Conservation (phyloP, 192 early-diverging fungal genomes). For the Coemansia sp. region DNA sequence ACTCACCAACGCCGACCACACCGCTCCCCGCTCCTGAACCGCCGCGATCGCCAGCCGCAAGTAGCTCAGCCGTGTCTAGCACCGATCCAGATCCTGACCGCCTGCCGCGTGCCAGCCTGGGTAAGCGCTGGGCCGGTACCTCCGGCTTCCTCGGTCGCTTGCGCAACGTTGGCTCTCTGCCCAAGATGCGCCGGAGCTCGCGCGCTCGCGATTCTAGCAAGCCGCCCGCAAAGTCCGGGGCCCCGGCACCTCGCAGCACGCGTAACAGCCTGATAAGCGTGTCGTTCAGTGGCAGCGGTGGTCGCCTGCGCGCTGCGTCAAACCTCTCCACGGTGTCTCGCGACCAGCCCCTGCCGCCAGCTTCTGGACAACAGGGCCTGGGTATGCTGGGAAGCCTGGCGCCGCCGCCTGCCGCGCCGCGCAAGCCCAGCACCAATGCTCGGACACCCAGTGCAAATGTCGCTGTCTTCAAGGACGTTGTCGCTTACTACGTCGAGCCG, state of each 20-base stretch:
- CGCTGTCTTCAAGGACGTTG: constrained; percentile 40
- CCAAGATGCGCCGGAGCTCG: constrained; percentile 25
- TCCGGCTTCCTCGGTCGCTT: constrained; percentile 33
- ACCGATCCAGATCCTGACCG: background rate
- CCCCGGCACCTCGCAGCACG: constrained; percentile 6
- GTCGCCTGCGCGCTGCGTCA: constrained; percentile 18
- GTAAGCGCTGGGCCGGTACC: constrained; percentile 16
- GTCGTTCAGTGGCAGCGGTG: constrained; percentile 7
- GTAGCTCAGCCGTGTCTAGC: constrained; percentile 1
- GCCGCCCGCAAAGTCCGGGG: background rate
- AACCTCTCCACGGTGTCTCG: constrained; percentile 12
- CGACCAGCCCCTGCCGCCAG: background rate
- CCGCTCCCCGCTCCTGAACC: background rate
- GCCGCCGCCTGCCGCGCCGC: background rate
- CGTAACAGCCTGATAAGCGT: constrained; percentile 13
- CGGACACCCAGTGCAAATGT: constrained; percentile 21
- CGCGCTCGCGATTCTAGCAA: constrained; percentile 7
- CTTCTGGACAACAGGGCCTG: too few relatives aligned
- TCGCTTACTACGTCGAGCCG: constrained; percentile 70
- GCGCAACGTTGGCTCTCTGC: constrained; percentile 38
- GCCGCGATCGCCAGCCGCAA: background rate
- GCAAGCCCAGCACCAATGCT: background rate
- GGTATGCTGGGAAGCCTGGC: too few relatives aligned
- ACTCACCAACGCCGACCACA: constrained; percentile 9
- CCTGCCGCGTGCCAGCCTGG: constrained; percentile 14